Evolutionary conservation across 371 early-diverging fungal genomes (phyloP).

Genomic region (Syncephalastrum racemosum): DNA sequence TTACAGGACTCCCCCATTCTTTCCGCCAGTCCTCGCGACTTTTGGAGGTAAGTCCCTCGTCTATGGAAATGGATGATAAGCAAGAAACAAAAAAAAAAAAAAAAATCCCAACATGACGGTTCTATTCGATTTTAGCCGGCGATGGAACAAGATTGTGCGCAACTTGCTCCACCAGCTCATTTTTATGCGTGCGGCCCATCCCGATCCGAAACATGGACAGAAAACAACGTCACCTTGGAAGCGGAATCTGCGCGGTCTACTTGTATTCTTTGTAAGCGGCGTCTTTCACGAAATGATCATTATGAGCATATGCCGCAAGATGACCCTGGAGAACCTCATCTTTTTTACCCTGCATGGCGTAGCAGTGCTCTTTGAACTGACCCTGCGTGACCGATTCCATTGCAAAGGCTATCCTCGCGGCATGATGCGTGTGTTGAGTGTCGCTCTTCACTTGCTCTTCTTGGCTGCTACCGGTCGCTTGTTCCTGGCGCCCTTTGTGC

Average conservation of each 20-base stretch:
- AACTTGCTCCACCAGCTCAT: conserved; percentile 28
- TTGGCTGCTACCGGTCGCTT: conserved; percentile 35
- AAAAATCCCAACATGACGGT: background rate
- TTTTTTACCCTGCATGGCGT: conserved; percentile 37
- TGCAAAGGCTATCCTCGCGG: conserved; percentile 12
- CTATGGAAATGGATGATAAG: background rate
- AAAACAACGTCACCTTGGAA: conserved; percentile 6
- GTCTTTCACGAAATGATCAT: conserved; percentile 39
- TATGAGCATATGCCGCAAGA: conserved; percentile 27
- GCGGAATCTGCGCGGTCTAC: conserved; percentile 18
- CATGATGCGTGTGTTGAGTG: conserved; percentile 9
- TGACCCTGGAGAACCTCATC: conserved; percentile 35
- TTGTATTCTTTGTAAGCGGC: conserved; percentile 35
- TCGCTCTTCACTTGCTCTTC: conserved; percentile 19
- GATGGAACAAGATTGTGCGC: conserved; percentile 38
- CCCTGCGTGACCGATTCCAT: conserved; percentile 12
- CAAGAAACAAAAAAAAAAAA: too few species aligned
- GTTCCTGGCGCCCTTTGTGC: conserved; percentile 39
- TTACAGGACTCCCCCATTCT: conserved; percentile 32
- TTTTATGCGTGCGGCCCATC: conserved; percentile 10
- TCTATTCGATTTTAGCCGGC: conserved; percentile 22
- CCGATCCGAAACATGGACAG: background rate
- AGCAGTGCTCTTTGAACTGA: conserved; percentile 20
- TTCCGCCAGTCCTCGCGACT: conserved; percentile 36
- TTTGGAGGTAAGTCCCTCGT: conserved; percentile 35